These are phyloP conservation scores for Hypsizygus marmoreus DNA, from an alignment of 768 basidiomycete genomes.

Conservation along the genomic window DNA sequence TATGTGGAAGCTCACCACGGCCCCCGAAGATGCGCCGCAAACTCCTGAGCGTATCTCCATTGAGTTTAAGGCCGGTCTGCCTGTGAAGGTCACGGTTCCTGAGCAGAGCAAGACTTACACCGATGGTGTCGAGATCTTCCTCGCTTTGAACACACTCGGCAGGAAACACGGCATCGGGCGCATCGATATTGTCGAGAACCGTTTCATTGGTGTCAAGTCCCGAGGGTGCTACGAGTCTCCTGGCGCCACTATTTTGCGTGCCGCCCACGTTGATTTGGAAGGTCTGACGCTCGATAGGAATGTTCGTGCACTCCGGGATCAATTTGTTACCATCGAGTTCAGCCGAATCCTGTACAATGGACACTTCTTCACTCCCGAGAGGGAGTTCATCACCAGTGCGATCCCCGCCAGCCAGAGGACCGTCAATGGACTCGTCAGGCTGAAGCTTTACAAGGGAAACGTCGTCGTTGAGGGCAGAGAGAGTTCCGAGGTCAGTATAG, in stretches of 20 bases:
- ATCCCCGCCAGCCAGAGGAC: slow-evolving; percentile 95
- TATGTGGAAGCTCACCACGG: slow-evolving; percentile 98
- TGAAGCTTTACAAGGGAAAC: slow-evolving; percentile 97
- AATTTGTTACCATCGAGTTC: slow-evolving; percentile 90
- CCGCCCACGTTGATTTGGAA: slow-evolving; percentile 94
- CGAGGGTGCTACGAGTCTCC: slow-evolving; percentile 99
- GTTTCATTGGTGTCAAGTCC: slow-evolving; percentile 98
- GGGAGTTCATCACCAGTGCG: slow-evolving; percentile 89
- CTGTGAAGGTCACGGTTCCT: slow-evolving; percentile 75
- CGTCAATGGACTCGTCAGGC: slow-evolving; percentile 88
- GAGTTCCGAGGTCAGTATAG: slow-evolving; percentile 70
- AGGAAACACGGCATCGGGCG: slow-evolving; percentile 95
- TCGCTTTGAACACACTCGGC: slow-evolving; percentile 86
- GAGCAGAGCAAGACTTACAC: slow-evolving; percentile 64
- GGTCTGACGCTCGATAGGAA: slow-evolving; percentile 98
- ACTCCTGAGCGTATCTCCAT: slow-evolving; percentile 80
- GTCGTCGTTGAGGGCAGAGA: slow-evolving; percentile 90
- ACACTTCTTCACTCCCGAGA: slow-evolving; percentile 99
- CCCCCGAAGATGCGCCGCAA: slow-evolving; percentile 79
- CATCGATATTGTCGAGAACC: slow-evolving; percentile 99
- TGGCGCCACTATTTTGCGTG: slow-evolving; percentile 93
- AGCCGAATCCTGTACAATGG: slow-evolving; percentile 96
- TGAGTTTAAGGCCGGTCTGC: slow-evolving; percentile 86
- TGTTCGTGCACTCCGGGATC: slow-evolving; percentile 91
- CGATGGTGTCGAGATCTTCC: slow-evolving; percentile 95